These are phyloP conservation scores for Camelina laxa DNA, from an alignment of 345 rosid species.

Conservation along the genomic window DNA sequence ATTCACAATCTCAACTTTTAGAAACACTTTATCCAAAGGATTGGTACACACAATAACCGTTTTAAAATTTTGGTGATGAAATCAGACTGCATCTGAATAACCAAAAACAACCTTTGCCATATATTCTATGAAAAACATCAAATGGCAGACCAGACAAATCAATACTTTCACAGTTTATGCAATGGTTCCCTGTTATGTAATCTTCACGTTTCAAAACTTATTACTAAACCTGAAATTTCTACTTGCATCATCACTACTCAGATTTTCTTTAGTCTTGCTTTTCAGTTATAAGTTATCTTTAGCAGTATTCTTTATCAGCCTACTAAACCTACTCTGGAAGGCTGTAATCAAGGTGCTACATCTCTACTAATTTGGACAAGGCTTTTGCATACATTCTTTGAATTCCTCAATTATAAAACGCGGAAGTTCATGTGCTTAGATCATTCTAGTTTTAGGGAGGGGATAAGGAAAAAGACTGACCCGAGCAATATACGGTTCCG, in stretches of 20 bases:
- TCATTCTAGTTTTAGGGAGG: neutral
- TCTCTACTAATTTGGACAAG: neutral
- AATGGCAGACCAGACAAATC: neutral
- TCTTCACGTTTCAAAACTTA: neutral
- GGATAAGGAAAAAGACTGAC: conserved; percentile 48
- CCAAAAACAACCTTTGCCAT: neutral
- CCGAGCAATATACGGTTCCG: conserved; percentile 84
- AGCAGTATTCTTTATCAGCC: neutral
- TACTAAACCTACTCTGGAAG: neutral
- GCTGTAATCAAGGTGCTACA: neutral
- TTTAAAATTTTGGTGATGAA: neutral
- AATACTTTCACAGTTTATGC: neutral
- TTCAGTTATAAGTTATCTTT: neutral
- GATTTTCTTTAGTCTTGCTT: neutral
- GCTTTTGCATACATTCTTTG: neutral
- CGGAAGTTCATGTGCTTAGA: conserved; percentile 3
- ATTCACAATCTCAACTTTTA: conserved; percentile 19
- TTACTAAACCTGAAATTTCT: neutral
- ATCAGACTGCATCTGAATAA: neutral
- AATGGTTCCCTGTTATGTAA: neutral
- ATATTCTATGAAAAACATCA: neutral
- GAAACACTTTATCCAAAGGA: neutral
- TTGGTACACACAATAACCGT: neutral
- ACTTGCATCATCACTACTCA: conserved; percentile 3
- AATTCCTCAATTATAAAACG: neutral